Evolutionary conservation across 2,329 filamentous ascomycete genomes (phyloP).

Genomic region (Trichoderma sp.): DNA sequence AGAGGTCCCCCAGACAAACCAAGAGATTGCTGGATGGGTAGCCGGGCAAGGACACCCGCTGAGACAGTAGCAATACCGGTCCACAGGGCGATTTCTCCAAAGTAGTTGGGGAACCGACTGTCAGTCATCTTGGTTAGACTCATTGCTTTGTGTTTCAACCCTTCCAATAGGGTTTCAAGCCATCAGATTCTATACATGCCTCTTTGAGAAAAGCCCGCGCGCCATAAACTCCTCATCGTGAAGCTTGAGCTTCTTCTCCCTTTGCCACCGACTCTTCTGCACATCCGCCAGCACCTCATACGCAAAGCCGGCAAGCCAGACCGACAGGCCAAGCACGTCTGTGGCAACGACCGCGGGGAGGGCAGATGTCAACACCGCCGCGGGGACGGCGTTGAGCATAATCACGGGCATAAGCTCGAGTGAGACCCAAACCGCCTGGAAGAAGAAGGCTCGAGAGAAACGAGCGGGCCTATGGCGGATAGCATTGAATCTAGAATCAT

Average conservation of each 20-base stretch:
- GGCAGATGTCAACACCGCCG: slow-evolving; percentile 45
- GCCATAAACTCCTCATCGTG: slow-evolving; percentile 67
- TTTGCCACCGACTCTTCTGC: slow-evolving; percentile 61
- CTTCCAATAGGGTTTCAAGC: neutral
- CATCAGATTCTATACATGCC: slow-evolving; percentile 31
- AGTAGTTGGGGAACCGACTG: slow-evolving; percentile 63
- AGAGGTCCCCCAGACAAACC: slow-evolving; percentile 47
- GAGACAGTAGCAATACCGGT: slow-evolving; percentile 60
- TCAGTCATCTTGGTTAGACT: neutral
- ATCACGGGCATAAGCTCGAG: slow-evolving; percentile 64
- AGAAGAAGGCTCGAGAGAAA: slow-evolving; percentile 41
- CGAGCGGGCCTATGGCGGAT: slow-evolving; percentile 36
- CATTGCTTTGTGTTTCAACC: neutral
- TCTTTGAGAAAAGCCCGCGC: slow-evolving; percentile 58
- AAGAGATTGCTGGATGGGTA: slow-evolving; percentile 55
- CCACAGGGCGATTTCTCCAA: slow-evolving; percentile 69
- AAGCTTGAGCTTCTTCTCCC: slow-evolving; percentile 60
- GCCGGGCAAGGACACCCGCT: slow-evolving; percentile 52
- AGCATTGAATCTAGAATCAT: slow-evolving; percentile 50
- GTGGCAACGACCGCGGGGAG: slow-evolving; percentile 48
- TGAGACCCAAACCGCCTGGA: slow-evolving; percentile 65
- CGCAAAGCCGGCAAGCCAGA: slow-evolving; percentile 34
- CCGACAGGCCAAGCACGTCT: slow-evolving; percentile 52
- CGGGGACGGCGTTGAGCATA: slow-evolving; percentile 59
- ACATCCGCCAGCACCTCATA: slow-evolving; percentile 61